These are phyloP conservation scores for Apiosordaria backusii DNA, from an alignment of 495 filamentous ascomycete genomes.

Conservation along the genomic window DNA sequence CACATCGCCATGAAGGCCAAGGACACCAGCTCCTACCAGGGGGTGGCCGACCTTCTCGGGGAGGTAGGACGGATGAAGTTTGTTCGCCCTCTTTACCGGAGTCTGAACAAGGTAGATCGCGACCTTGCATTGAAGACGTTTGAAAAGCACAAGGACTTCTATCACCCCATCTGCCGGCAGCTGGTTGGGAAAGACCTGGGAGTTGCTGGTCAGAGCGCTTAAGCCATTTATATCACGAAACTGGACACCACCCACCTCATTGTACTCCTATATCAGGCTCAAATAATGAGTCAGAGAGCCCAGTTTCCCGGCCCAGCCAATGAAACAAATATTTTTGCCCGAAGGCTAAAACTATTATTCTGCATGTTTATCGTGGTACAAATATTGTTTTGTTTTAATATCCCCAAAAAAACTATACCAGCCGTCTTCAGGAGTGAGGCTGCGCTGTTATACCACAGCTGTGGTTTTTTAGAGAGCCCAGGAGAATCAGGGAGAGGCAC, in stretches of 20 bases:
- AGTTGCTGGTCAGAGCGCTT: conserved; percentile 13
- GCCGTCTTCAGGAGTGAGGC: too few species aligned
- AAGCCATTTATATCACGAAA: background rate
- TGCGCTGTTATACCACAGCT: too few species aligned
- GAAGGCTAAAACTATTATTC: background rate
- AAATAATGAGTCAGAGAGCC: background rate
- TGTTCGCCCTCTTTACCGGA: conserved; percentile 76
- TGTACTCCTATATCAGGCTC: background rate
- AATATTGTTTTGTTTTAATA: background rate
- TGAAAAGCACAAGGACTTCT: conserved; percentile 81
- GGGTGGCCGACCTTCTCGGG: conserved; percentile 70
- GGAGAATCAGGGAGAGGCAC: background rate
- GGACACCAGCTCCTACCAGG: conserved; percentile 60
- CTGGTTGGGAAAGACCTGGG: conserved; percentile 81
- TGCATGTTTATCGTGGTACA: background rate
- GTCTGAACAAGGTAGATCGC: conserved; percentile 67
- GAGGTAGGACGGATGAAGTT: conserved; percentile 95
- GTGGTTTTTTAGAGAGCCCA: too few species aligned
- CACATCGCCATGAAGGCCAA: conserved; percentile 71
- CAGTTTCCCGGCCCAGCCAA: background rate
- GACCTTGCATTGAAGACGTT: conserved; percentile 77
- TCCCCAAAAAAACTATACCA: too few species aligned
- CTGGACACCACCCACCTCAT: too few species aligned
- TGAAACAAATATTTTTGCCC: background rate
- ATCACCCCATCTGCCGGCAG: conserved; percentile 87